Base-by-base conservation (phyloP, 345 rosid genomes). In the Aquilaria yunnanensis region DNA sequence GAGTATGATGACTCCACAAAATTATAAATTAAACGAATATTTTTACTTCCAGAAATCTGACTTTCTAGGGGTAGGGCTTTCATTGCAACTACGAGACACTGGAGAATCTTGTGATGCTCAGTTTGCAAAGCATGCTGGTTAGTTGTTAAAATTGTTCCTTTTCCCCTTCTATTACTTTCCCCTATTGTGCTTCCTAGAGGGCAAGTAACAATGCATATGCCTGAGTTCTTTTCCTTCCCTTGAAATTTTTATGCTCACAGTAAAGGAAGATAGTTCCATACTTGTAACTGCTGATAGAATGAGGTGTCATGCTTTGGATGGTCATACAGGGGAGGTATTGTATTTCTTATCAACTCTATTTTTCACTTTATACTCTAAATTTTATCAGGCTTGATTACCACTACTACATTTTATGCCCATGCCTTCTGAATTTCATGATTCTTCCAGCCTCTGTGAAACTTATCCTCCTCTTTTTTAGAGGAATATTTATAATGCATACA, bases 221-320 rank as follows among this genome's bases (percentile, higher is more conserved):
- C 57, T 41, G 32, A 23, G 48, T 12, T 43, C n/a, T 54, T 12
- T 11, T 16, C 37, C 14, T 14, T 54, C n/a, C 48, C 62, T 23
- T 23, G 8, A 37, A 37, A 37, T 9, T 4, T 37, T 37, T 58
- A 50, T 47, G 16, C 45, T 12, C 59, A 63, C 76, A 67, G 79
- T 46, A 61, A 69, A 47, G 64, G 61, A 66, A 63, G 61, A 65
- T 61, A 52, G 34, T 37, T 41, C 14, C 54, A 54, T 14, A 13
- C 61, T 33, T 69, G 31, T 30, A 45, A 56, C 52, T 59, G 49
- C 61, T 14, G 65, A 68, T 48, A 66, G 70, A 68, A 76, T 68
- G 58, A 65, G 56, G 57, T 74, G 83, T 67, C 66, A 77, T 59
- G 72, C 80, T 80, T 68, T 78, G 12, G 78, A 81, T 61, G 75